A percentile compares a stretch with the other conserved stretches of the same genome.
Conservation (phyloP, 192 early-diverging fungal genomes). For the Haplosporangium gracile region DNA sequence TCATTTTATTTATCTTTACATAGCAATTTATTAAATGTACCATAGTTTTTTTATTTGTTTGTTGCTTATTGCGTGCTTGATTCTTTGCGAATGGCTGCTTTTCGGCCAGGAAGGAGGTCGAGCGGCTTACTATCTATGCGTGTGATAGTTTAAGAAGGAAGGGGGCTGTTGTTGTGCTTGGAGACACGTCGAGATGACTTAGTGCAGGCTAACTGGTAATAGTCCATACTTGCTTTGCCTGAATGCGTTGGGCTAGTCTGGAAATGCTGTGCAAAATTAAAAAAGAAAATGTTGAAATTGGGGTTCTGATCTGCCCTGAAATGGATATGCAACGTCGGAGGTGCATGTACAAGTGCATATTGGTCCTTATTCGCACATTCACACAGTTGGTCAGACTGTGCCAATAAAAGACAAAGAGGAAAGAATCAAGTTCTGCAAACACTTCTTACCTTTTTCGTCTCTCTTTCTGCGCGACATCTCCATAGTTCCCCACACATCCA, state of each 20-base stretch:
- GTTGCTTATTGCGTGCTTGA: background rate
- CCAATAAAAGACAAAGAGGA: no score
- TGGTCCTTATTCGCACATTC: background rate
- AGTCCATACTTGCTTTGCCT: no score
- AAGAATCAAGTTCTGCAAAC: no score
- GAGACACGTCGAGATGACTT: no score
- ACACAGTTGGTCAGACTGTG: no score
- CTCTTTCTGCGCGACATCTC: background rate
- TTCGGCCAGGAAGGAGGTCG: no score
- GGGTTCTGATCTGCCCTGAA: background rate
- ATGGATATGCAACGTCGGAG: background rate
- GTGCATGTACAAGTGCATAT: background rate
- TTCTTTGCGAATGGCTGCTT: background rate
- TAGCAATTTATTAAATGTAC: constrained; percentile 5
- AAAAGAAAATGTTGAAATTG: background rate
- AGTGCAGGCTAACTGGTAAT: no score
- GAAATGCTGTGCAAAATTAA: background rate
- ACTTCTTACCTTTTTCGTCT: background rate
- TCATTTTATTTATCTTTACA: background rate
- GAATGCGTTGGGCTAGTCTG: no score
- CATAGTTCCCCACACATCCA: background rate
- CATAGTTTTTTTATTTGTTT: background rate
- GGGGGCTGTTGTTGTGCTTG: no score
- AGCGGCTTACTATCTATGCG: background rate
- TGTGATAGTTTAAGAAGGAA: no score